Conservation (phyloP, 106 monocot species). For the Acorus calamus region DNA sequence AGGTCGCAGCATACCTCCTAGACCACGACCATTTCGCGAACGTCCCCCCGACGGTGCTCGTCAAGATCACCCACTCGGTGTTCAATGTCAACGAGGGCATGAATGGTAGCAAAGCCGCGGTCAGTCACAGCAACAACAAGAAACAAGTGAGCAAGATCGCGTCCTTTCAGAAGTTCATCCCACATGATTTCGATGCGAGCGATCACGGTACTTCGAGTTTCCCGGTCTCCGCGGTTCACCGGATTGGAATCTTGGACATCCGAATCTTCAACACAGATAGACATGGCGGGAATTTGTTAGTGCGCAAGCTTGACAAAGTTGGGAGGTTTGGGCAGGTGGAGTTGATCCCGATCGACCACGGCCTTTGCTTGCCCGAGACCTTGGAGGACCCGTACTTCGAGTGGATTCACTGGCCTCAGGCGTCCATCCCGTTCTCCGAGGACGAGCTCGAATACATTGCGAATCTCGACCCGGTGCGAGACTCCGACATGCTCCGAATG, state of each 20-base stretch:
- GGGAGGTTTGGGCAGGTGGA: conserved; percentile 19
- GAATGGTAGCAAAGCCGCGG: not conserved
- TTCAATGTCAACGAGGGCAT: conserved; percentile 49
- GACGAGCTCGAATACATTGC: conserved; percentile 25
- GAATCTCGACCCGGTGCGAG: conserved; percentile 16
- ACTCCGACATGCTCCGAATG: conserved; percentile 17
- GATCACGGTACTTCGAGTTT: conserved; percentile 26
- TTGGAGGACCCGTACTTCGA: conserved; percentile 29
- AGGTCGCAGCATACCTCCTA: conserved; percentile 3
- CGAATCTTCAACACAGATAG: conserved; percentile 28
- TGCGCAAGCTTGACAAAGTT: conserved; percentile 11
- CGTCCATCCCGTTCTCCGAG: conserved; percentile 26
- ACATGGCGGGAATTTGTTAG: conserved; percentile 21
- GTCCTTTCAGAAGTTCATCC: conserved; percentile 25
- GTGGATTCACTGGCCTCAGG: conserved; percentile 28
- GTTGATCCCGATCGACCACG: conserved; percentile 27
- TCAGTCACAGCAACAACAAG: conserved; percentile 1
- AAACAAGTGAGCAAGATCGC: conserved; percentile 19
- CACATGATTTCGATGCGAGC: conserved; percentile 21
- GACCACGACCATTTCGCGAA: conserved; percentile 27
- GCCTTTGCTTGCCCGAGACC: conserved; percentile 21
- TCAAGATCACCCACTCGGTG: conserved; percentile 68
- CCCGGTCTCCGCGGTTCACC: conserved; percentile 20
- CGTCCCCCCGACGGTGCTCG: conserved; percentile 39
- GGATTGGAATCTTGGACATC: conserved; percentile 23